Evolutionary conservation across 176 grass and related monocot species (phyloP).

Genomic region (Musa itinerans): DNA sequence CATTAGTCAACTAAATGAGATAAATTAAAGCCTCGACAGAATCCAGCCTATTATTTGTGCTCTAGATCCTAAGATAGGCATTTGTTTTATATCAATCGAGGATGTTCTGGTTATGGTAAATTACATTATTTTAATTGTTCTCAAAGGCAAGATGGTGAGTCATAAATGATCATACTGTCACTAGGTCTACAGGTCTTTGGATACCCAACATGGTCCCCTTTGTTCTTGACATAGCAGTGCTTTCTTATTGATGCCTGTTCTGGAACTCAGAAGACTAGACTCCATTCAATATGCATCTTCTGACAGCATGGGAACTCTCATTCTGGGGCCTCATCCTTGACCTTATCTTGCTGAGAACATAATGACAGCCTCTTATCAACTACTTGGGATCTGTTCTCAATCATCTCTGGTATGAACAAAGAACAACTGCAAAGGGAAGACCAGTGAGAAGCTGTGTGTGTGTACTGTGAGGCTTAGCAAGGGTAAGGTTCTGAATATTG

Average conservation of each 20-base stretch:
- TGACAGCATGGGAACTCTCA: conserved; percentile 1
- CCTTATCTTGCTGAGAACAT: not conserved
- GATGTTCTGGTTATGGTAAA: no score
- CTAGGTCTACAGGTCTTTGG: not conserved
- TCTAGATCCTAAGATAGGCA: not conserved
- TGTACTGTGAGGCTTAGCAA: no score
- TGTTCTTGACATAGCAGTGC: not conserved
- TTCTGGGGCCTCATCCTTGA: not conserved
- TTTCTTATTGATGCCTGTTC: not conserved
- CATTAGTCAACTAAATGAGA: not conserved
- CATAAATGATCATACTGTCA: not conserved
- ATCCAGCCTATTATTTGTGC: not conserved
- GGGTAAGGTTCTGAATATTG: no score
- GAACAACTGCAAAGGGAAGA: no score
- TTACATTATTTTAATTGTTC: no score
- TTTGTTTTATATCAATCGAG: not conserved
- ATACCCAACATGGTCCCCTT: not conserved
- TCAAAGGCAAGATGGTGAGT: no score
- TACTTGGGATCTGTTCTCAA: not conserved
- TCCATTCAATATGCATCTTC: not conserved
- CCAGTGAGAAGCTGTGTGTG: no score
- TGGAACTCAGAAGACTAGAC: not conserved
- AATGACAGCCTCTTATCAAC: not conserved
- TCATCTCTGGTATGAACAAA: not conserved
- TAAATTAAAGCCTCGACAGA: not conserved